phyloP scores from a whole-genome alignment of 768 basidiomycete genomes.

The Leccinum pellstonianum region DNA sequence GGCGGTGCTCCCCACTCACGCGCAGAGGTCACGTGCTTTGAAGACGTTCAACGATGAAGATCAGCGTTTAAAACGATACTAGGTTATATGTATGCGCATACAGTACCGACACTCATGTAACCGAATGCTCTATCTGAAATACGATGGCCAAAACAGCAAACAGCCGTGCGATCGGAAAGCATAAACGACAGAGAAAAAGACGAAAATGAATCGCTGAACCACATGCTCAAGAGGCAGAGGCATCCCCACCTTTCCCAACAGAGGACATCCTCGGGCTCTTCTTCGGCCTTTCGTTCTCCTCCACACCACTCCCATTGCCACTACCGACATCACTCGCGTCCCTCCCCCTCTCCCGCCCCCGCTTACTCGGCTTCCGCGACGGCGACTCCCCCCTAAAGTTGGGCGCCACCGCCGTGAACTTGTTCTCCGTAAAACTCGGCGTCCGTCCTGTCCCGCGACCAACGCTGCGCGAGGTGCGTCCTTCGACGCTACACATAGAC shows the following conservation, averaged over 20 bases:
- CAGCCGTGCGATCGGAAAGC: not conserved
- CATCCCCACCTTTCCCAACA: not conserved
- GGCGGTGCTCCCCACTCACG: too few relatives aligned
- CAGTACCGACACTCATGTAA: too few relatives aligned
- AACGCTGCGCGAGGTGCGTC: not conserved
- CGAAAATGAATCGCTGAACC: not conserved
- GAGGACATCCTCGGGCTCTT: slow-evolving; percentile 20
- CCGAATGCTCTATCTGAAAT: too few relatives aligned
- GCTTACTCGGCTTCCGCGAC: slow-evolving; percentile 31
- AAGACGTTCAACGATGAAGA: too few relatives aligned
- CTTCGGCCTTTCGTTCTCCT: slow-evolving; percentile 20
- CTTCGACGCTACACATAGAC: not conserved
- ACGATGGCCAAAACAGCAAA: not conserved
- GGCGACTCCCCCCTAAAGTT: slow-evolving; percentile 33
- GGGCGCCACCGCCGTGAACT: slow-evolving; percentile 47
- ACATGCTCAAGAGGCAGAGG: not conserved
- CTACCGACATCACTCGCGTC: slow-evolving; percentile 12
- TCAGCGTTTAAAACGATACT: too few relatives aligned
- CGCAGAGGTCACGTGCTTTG: too few relatives aligned
- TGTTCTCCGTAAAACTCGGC: slow-evolving; percentile 38
- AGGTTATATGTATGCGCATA: too few relatives aligned
- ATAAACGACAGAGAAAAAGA: not conserved
- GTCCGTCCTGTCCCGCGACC: slow-evolving; percentile 26
- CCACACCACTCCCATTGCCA: too few relatives aligned
- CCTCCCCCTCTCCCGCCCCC: slow-evolving; percentile 10